phyloP scores from a whole-genome alignment of 148 eudicot species.

The Chenopodium formosanum region DNA sequence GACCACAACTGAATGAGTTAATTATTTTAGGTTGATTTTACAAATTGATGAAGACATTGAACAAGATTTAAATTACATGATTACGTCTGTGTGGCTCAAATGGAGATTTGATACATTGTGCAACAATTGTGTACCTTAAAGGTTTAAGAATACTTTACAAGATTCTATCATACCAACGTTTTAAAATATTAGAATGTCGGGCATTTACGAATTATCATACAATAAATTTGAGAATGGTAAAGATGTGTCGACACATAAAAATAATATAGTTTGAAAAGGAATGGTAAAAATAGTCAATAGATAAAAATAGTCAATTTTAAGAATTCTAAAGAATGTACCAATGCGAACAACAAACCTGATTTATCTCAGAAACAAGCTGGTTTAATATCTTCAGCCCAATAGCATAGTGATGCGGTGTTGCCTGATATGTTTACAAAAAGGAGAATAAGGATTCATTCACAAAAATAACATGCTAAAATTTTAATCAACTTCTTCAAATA shows the following conservation, averaged over 20 bases:
- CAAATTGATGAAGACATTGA: neutral
- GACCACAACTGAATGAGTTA: neutral
- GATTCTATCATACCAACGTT: neutral
- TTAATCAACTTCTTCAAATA: neutral
- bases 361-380: constrained; percentile 80
- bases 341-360: constrained; percentile 53
- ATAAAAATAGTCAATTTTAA: neutral
- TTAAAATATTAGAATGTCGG: neutral
- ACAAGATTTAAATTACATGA: no score
- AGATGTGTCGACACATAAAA: no score
- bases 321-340: neutral
- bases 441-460: neutral
- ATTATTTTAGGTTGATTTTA: neutral
- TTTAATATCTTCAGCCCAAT: constrained; percentile 75
- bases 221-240: no score
- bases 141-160: neutral
- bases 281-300: neutral
- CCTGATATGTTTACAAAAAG: constrained; percentile 37
- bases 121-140: neutral
- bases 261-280: no score
- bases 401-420: constrained; percentile 66
- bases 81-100: neutral
- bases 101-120: neutral
- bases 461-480: neutral
- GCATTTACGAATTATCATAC: neutral